Conservation (phyloP, 139 green algal genomes). For the Chlorella vulgaris region DNA sequence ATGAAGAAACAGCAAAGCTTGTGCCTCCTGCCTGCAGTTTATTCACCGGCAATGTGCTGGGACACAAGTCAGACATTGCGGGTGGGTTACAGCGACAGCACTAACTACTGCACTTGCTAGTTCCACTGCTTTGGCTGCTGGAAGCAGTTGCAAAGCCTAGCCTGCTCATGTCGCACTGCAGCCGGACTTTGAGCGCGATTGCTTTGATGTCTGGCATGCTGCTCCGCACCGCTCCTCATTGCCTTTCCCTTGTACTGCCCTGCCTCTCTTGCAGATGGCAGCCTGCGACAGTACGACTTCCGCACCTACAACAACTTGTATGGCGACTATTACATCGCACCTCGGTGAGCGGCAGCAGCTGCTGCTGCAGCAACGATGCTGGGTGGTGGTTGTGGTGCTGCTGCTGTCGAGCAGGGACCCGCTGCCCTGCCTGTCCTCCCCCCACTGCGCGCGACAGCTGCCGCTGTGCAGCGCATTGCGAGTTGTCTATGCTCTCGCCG, state of each 20-base stretch:
- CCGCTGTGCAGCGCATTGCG: no score
- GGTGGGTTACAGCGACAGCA: not conserved
- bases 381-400: not conserved
- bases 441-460: no score
- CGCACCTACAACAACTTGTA: slow-evolving; percentile 74
- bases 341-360: slow-evolving; percentile 12
- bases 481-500: no score
- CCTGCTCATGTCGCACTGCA: no score
- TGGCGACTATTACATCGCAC: slow-evolving; percentile 89
- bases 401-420: no score
- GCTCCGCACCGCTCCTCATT: no score
- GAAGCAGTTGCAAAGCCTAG: no score
- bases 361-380: not conserved
- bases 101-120: no score
- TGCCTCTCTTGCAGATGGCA: slow-evolving; percentile 59
- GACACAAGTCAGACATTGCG: slow-evolving; percentile 76
- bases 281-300: slow-evolving; percentile 67
- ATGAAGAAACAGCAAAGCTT: not conserved
- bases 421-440: no score
- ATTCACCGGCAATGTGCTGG: slow-evolving; percentile 73
- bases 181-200: not conserved
- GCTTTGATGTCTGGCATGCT: no score
- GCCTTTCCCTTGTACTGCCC: not conserved
- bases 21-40: slow-evolving; percentile 31
- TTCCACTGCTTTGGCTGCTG: no score